These are phyloP conservation scores for Scheffersomyces titani DNA, from an alignment of 1,139 yeast species.

Conservation along the genomic window DNA sequence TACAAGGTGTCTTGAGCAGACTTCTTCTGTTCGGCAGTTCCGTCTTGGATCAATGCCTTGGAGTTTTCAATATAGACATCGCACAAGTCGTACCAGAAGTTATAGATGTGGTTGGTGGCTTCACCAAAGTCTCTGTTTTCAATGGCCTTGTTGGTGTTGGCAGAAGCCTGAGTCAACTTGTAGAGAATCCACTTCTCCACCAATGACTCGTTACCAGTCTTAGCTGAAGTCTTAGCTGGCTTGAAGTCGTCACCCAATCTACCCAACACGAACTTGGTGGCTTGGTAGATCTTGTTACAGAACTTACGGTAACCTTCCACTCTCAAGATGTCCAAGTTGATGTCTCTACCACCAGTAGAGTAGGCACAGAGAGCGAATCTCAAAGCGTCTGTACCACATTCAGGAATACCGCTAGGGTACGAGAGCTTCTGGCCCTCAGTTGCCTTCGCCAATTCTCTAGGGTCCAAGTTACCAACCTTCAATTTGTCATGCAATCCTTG, in stretches of 20 bases:
- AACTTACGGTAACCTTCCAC: slow-evolving; percentile 99
- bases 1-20: slow-evolving; percentile 94
- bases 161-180: slow-evolving; percentile 72
- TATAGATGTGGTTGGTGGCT: slow-evolving; percentile 83
- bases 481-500: slow-evolving; percentile 80
- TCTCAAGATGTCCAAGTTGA: slow-evolving; percentile 92
- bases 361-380: slow-evolving; percentile 98
- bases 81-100: slow-evolving; percentile 95
- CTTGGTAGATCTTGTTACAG: slow-evolving; percentile 99
- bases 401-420: slow-evolving; percentile 97
- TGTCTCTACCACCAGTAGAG: slow-evolving; percentile 98
- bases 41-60: slow-evolving; percentile 88
- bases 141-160: slow-evolving; percentile 62
- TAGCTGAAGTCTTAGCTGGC: slow-evolving; percentile 62
- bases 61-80: slow-evolving; percentile 98
- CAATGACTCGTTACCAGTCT: slow-evolving; percentile 81
- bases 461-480: slow-evolving; percentile 80
- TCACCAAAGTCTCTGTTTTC: slow-evolving; percentile 89
- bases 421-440: slow-evolving; percentile 84
- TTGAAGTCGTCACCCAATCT: slow-evolving; percentile 85
- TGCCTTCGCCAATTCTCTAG: slow-evolving; percentile 85
- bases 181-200: slow-evolving; percentile 97
- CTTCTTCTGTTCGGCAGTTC: slow-evolving; percentile 76
- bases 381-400: slow-evolving; percentile 98
- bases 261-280: slow-evolving; percentile 94